These are phyloP conservation scores for Pholiota adiposa DNA, from an alignment of 1,284 basidiomycete species.

Conservation along the genomic window DNA sequence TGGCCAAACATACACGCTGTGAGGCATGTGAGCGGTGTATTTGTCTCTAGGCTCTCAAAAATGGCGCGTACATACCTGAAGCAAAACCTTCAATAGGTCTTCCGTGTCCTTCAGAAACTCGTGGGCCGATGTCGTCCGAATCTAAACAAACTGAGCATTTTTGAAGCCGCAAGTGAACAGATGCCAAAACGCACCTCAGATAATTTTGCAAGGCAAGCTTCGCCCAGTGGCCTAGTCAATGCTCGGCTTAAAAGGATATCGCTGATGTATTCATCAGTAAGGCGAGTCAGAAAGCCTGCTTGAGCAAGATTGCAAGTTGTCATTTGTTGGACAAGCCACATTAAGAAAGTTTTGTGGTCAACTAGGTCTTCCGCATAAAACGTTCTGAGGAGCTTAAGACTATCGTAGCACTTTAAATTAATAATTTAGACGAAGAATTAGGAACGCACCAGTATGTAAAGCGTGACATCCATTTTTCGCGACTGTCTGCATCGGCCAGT, in stretches of 20 bases:
- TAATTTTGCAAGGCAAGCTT: slow-evolving; percentile 69
- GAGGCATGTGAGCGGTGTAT: slow-evolving; percentile 2
- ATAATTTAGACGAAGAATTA: background rate
- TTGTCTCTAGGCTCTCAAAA: background rate
- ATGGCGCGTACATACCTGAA: slow-evolving; percentile 51
- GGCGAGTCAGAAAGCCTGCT: slow-evolving; percentile 77
- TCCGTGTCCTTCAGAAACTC: slow-evolving; percentile 64
- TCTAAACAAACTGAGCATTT: slow-evolving; percentile 39
- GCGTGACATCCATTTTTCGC: slow-evolving; percentile 80
- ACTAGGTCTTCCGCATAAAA: slow-evolving; percentile 86
- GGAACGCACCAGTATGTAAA: slow-evolving; percentile 76
- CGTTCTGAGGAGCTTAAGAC: slow-evolving; percentile 74
- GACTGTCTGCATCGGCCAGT: slow-evolving; percentile 67
- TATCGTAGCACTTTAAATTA: slow-evolving; percentile 32
- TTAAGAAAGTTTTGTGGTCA: slow-evolving; percentile 79
- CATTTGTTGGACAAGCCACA: slow-evolving; percentile 87
- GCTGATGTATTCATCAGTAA: slow-evolving; percentile 81
- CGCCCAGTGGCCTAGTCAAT: slow-evolving; percentile 66
- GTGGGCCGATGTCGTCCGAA: slow-evolving; percentile 52
- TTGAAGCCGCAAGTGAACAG: background rate
- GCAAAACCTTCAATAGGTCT: slow-evolving; percentile 52
- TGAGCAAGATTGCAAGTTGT: slow-evolving; percentile 81
- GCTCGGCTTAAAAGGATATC: slow-evolving; percentile 73
- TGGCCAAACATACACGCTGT: slow-evolving; percentile 65
- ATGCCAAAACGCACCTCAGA: slow-evolving; percentile 57